Evolutionary conservation across 1,284 basidiomycete genomes (phyloP).

Genomic region (Chiua sp.): DNA sequence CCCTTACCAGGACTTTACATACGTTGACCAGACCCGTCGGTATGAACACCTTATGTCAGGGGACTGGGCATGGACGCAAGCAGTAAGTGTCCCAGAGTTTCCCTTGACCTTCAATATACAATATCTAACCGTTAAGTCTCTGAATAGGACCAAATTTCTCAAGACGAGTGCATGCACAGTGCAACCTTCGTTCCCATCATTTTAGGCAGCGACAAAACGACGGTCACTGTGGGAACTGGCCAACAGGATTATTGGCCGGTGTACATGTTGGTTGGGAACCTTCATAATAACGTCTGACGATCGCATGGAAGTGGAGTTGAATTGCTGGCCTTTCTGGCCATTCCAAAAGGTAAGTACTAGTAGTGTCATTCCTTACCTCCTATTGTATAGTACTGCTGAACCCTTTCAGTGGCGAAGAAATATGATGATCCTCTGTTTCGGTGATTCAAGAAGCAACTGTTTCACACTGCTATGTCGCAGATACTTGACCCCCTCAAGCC

Average conservation of each 20-base stretch:
- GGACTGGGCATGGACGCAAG: conserved; percentile 13
- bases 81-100: not conserved
- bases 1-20: conserved; percentile 15
- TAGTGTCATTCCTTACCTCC: not conserved
- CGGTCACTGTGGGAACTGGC: conserved; percentile 7
- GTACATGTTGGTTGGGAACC: conserved; percentile 17
- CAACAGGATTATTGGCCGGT: conserved; percentile 18
- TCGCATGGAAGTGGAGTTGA: conserved; percentile 7
- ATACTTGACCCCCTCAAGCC: conserved; percentile 15
- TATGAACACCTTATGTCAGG: conserved; percentile 27
- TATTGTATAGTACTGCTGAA: not conserved
- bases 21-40: not conserved
- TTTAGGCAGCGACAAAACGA: conserved; percentile 17
- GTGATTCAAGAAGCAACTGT: conserved; percentile 22
- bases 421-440: conserved; percentile 7
- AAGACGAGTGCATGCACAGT: not conserved
- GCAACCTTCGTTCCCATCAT: conserved; percentile 13
- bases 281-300: conserved; percentile 13
- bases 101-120: no score
- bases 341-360: conserved; percentile 17
- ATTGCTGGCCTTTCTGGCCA: conserved; percentile 13
- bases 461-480: conserved; percentile 10
- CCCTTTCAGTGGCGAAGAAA: conserved; percentile 5
- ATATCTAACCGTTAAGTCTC: not conserved
- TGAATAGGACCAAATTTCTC: conserved; percentile 9